Base-by-base conservation (phyloP, 2,329 filamentous ascomycete species). In the Capronia epimyces region DNA sequence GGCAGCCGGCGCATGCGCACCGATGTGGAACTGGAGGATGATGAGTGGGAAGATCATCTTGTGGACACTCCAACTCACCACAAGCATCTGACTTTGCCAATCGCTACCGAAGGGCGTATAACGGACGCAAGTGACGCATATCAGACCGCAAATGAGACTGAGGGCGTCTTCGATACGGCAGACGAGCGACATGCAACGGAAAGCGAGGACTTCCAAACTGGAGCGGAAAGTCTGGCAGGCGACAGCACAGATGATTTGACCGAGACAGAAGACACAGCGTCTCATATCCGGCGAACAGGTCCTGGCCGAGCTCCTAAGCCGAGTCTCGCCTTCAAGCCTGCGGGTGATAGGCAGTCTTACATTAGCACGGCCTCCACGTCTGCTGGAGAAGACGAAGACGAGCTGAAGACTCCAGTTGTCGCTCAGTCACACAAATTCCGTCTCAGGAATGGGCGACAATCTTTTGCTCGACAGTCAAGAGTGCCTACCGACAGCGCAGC, bases 171-270 rank as follows among this genome's bases (percentile, higher is more conserved):
- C 55, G 82, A 86, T 65, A 86, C 83, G 37, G 83, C 83, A 20
- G 87, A 94, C 63, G 91, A 96, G 68, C 82, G 82, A 22, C 79
- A 79, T 49, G 78, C 73, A 6, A 95, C 89, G 0, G 90, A 95
- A 70, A 95, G 89, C 9, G 91, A 97, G 60, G 89, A 89, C 57
- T 97, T 97, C 80, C 87, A 95, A 66, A 96, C 91, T 3, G 89
- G 87, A n/a, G 81, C 83, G 13, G 93, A 97, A 65, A 82, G 76
- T 55, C 71, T 83, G 57, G 76, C 75, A 47, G 77, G 77, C 62
- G 86, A 88, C 13, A 89, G 84, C 63, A 86, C 82, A 50, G 88
- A 89, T 55, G 86, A 89, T 59, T 74, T 86, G 42, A 95, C 89
- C 1, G 91, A 95, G 70, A 97, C 90, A 0, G 91, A 96, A 66